Percentiles rank a stretch among this genome's conserved stretches.
These are phyloP conservation scores for Coprinopsis strossmayeri DNA, from an alignment of 768 basidiomycete species.

Conservation along the genomic window DNA sequence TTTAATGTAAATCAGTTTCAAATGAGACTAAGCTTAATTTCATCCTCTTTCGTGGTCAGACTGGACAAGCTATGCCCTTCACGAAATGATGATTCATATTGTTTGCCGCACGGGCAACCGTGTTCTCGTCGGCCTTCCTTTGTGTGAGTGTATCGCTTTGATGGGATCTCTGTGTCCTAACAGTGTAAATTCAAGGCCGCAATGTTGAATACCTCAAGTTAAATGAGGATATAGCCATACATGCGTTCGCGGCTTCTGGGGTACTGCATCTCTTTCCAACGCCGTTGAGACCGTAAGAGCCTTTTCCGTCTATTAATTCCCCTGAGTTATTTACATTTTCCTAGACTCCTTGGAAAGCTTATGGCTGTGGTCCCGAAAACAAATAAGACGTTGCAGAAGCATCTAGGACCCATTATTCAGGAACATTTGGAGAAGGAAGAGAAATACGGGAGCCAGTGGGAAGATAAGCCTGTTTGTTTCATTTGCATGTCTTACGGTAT, in stretches of 20 bases:
- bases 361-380: neutral
- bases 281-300: neutral
- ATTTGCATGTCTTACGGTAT: neutral
- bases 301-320: conserved; percentile 3
- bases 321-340: conserved; percentile 11
- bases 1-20: neutral
- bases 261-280: neutral
- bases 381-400: neutral
- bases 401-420: neutral
- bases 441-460: conserved; percentile 14
- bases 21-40: neutral
- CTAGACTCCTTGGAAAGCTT: neutral
- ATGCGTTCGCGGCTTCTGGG: neutral
- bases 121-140: conserved; percentile 8
- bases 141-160: conserved; percentile 3
- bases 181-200: neutral
- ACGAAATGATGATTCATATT: neutral
- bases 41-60: neutral
- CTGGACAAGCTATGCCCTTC: neutral
- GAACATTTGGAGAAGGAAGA: neutral
- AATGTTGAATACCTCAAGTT: neutral
- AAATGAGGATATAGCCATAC: neutral
- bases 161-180: neutral
- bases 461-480: conserved; percentile 24
- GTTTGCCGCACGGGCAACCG: conserved; percentile 6